Conservation (phyloP, 306 rosid species). For the Coriaria nepalensis region DNA sequence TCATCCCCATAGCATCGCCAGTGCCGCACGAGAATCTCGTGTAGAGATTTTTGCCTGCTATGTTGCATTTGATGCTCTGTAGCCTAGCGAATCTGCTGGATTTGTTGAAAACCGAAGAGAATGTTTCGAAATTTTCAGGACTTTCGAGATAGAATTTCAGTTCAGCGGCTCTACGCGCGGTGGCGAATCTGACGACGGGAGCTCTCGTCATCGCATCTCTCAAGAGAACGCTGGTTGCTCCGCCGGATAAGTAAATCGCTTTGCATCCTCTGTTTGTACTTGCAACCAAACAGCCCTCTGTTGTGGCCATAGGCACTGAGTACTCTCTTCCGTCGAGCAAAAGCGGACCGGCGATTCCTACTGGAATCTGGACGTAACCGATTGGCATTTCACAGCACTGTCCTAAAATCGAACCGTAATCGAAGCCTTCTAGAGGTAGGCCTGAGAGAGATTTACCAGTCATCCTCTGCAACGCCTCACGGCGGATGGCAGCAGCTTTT, state of each 20-base stretch:
- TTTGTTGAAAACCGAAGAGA: conserved; percentile 58
- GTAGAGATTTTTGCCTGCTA: conserved; percentile 76
- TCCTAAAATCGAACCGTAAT: conserved; percentile 64
- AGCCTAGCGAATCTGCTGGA: conserved; percentile 76
- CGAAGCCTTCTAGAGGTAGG: conserved; percentile 56
- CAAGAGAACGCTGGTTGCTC: conserved; percentile 51
- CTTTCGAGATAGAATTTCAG: conserved; percentile 65
- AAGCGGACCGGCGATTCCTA: conserved; percentile 82
- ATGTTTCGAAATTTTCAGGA: conserved; percentile 44
- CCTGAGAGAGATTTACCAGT: conserved; percentile 41
- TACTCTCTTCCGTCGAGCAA: conserved; percentile 54
- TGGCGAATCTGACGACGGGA: conserved; percentile 59
- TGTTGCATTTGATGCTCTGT: conserved; percentile 36
- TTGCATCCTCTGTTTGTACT: conserved; percentile 86
- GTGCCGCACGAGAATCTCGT: conserved; percentile 69
- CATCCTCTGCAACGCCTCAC: conserved; percentile 45
- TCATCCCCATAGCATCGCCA: conserved; percentile 98
- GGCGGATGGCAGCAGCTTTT: conserved; percentile 55
- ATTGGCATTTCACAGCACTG: conserved; percentile 97
- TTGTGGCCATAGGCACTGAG: conserved; percentile 86
- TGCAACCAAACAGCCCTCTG: conserved; percentile 77
- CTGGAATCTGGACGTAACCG: conserved; percentile 74
- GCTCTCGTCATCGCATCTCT: conserved; percentile 85
- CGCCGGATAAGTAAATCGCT: conserved; percentile 69
- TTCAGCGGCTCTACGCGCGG: conserved; percentile 58